Base-by-base conservation (phyloP, 2,329 filamentous ascomycete species). In the Scedosporium minutisporum region DNA sequence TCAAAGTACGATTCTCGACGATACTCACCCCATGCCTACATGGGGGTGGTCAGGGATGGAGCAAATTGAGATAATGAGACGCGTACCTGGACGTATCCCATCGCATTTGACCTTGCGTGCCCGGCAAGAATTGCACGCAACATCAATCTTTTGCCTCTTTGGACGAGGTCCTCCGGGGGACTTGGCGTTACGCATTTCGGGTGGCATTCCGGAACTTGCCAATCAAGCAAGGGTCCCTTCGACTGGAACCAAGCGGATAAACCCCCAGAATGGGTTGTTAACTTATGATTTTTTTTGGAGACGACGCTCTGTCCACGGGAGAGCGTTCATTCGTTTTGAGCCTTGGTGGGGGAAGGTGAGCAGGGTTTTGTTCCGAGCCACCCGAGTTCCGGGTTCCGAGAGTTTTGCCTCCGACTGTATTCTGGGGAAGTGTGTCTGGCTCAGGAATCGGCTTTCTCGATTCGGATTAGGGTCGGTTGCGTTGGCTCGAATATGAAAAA, bases 51-150 rank as follows among this genome's bases (percentile, higher is more conserved):
- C 57, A 9, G 1, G 27, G 18, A 6, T 9, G 4, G 38, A 23
- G 38, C 12, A 23, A 25, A 2, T 16, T 27, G 2, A 6, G 21
- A 29, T 33, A 46, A 23, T 23, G 21, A 4, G 58, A 4, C 14
- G 65, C 70, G 65, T 65, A 75, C 74, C 69, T 64, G 74, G 74
- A 41, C 75, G 72, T 14, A 68, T 67, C 44, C 76, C 76, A 63
- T 78, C 76, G 48, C 76, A 78, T 58, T 75, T 75, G 55, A 77
- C 70, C 66, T 79, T 79, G 62, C 73, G 73, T 4, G 66, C 65
- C 10, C 77, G 72, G 64, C 77, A 79, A 4, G 71, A 72, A 58
- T 78, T 72, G 63, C 77, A 79, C 2, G 77, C 77, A 9, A 78
- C 69, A 38, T 76, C 71, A 25, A 78, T 76, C 64, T 78, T 78